phyloP scores from a whole-genome alignment of 2,329 filamentous ascomycete genomes.

The Alternaria alternata region DNA sequence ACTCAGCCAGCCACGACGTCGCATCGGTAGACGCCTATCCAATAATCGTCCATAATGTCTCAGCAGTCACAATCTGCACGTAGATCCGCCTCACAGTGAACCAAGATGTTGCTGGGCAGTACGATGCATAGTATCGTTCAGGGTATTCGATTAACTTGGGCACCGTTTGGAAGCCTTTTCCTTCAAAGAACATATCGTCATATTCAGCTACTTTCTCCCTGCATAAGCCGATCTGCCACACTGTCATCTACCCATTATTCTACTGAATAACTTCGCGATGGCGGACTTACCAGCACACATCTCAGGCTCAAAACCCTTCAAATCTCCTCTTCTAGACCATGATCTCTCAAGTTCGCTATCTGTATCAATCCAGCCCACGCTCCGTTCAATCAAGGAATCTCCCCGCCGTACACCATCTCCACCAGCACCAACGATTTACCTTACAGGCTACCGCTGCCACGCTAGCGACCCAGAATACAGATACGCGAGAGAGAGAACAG shows the following conservation, averaged over 20 bases:
- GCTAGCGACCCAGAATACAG: not conserved
- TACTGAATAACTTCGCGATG: not conserved
- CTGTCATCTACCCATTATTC: not conserved
- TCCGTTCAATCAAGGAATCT: too few relatives aligned
- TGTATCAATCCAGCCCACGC: not conserved
- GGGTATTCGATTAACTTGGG: not conserved
- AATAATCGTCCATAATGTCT: not conserved
- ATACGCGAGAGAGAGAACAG: not conserved
- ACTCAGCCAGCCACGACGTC: not conserved
- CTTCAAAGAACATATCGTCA: not conserved
- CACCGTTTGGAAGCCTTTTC: not conserved
- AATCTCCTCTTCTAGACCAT: not conserved
- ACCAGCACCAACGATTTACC: not conserved
- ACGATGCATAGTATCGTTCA: not conserved
- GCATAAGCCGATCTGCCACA: not conserved
- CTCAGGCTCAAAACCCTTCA: not conserved
- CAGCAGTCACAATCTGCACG: not conserved
- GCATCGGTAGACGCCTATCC: too few relatives aligned
- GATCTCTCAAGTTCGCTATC: accelerated
- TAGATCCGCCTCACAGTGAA: not conserved
- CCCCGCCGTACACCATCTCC: not conserved
- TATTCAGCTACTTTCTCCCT: not conserved
- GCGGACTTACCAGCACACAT: not conserved
- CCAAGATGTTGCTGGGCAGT: not conserved
- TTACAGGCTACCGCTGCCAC: constrained; percentile 4